phyloP scores from a whole-genome alignment of 176 grass and related monocot genomes.

The Dactylis glomerata region DNA sequence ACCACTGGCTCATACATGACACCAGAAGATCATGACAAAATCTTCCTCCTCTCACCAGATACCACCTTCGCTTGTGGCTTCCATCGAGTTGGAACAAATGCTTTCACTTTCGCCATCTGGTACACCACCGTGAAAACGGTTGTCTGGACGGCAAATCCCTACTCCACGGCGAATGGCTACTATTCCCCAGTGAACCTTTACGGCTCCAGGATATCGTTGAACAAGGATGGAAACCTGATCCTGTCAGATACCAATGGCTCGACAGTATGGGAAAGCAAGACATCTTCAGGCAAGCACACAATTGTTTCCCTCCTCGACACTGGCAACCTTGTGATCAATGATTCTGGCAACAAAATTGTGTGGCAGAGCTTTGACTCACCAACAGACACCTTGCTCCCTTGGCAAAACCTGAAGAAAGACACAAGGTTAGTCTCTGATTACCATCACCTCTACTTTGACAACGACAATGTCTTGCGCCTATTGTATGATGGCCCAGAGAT shows the following conservation, averaged over 20 bases:
- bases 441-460: constrained; percentile 60
- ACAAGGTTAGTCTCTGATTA: constrained; percentile 52
- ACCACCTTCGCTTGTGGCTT: constrained; percentile 55
- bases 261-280: constrained; percentile 55
- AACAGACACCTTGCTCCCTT: constrained; percentile 53
- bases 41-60: constrained; percentile 37
- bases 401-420: constrained; percentile 49
- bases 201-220: constrained; percentile 48
- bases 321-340: constrained; percentile 60
- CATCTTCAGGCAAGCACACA: constrained; percentile 35
- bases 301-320: constrained; percentile 48
- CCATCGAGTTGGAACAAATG: constrained; percentile 39
- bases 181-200: constrained; percentile 48
- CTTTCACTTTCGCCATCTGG: constrained; percentile 69
- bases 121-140: constrained; percentile 46
- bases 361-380: constrained; percentile 64
- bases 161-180: constrained; percentile 21
- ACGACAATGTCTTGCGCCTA: constrained; percentile 57
- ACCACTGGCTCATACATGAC: constrained; percentile 38
- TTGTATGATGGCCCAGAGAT: constrained; percentile 53
- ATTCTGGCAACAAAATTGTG: constrained; percentile 33
- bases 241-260: constrained; percentile 58
- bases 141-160: constrained; percentile 67
- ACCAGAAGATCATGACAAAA: constrained; percentile 35
- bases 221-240: constrained; percentile 55